Conservation (phyloP, 163 green algal species). For the Coccomyxa subellipsoidea region DNA sequence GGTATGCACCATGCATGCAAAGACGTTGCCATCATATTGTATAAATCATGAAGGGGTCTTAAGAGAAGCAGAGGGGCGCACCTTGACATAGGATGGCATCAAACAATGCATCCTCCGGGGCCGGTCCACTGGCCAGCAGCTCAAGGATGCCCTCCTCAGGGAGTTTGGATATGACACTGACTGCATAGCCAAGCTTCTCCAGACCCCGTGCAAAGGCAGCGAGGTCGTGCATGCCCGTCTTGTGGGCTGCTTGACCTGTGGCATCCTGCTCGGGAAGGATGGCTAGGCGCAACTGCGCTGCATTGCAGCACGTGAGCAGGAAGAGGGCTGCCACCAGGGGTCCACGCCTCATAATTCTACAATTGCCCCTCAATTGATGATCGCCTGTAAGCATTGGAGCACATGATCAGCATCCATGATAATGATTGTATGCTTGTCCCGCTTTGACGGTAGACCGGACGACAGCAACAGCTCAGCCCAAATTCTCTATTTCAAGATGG, state of each 20-base stretch:
- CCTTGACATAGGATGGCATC: background rate
- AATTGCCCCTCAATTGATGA: background rate
- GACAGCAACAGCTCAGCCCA: no score
- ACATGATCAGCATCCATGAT: no score
- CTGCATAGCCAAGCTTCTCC: background rate
- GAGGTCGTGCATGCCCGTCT: background rate
- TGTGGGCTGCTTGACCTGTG: background rate
- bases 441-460: no score
- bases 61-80: background rate
- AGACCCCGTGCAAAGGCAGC: background rate
- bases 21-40: no score
- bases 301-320: background rate
- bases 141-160: background rate
- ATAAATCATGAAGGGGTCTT: no score
- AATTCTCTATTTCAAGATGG: no score
- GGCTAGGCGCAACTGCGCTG: background rate
- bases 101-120: background rate
- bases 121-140: background rate
- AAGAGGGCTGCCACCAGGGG: background rate
- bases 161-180: background rate
- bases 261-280: background rate
- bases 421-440: no score
- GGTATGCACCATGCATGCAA: background rate
- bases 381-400: background rate
- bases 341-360: background rate